These are phyloP conservation scores for Mimosa bimucronata DNA, from an alignment of 306 rosid species.

Conservation along the genomic window DNA sequence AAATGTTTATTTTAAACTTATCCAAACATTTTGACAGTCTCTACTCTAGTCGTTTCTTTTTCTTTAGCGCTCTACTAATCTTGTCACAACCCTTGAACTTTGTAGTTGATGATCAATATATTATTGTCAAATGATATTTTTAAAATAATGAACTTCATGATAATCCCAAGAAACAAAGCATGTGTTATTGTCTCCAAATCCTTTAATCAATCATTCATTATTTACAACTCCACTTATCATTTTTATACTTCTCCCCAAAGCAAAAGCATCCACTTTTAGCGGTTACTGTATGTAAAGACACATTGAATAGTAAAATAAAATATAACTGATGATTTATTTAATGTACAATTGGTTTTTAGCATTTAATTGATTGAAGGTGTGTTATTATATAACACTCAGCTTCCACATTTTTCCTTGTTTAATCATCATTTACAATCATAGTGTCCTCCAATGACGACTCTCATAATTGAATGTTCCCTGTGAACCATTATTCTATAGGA, in stretches of 20 bases:
- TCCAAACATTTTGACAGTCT: too few species aligned
- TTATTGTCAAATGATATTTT: neutral
- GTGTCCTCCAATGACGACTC: conserved; percentile 43
- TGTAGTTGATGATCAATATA: too few species aligned
- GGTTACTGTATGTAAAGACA: neutral
- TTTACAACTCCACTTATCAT: conserved; percentile 9
- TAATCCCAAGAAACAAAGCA: neutral
- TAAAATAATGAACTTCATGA: neutral
- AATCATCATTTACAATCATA: conserved; percentile 38
- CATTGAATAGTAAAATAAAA: neutral
- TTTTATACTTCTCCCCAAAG: neutral
- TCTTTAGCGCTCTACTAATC: neutral
- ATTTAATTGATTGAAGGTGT: neutral
- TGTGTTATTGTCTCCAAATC: conserved; percentile 8
- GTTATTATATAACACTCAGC: conserved; percentile 21
- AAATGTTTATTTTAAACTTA: too few species aligned
- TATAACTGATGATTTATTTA: neutral
- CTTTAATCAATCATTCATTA: conserved; percentile 21
- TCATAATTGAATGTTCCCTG: conserved; percentile 49
- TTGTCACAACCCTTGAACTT: neutral
- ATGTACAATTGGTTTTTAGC: neutral
- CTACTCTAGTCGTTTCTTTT: neutral
- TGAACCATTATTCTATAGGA: neutral
- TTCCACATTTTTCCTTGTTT: conserved; percentile 3
- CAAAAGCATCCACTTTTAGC: neutral